Base-by-base conservation (phyloP, 1,284 basidiomycete genomes). In the Fomitopsis schrenkii region DNA sequence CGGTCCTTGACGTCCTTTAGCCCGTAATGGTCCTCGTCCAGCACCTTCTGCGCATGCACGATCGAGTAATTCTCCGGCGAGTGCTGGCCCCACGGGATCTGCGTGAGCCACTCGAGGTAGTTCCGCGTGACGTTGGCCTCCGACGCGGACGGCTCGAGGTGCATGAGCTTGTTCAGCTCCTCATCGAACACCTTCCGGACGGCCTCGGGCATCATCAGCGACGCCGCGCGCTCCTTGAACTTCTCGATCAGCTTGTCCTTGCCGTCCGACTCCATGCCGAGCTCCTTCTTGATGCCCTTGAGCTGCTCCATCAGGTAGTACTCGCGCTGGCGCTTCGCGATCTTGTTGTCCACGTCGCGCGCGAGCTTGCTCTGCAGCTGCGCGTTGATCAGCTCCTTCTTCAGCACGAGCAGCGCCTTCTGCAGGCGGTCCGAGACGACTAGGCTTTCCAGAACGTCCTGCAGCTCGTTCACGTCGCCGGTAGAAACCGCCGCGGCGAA, bases 301-400 rank as follows among this genome's bases (percentile, higher is more conserved):
- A 99, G 85, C 77, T 99, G 97, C 76, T 99, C 97, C 92, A 95
- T 96, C 62, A 99, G 81, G 76, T 97, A 98, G 73, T 97, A 98
- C 79, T 99, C 97, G 62, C 96, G 83, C 74, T 99, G 97, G 15
- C 96, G 84, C 77, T 98, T 98, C 55, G 95, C 95, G 64, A 99
- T 98, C 81, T 98, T 98, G 79, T 80, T 87, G 74, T 99, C 95
- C 26, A 99, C 95, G 69, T 99, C 97, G 45, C 94, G 86, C 14
- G 91, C 90, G 63, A 99, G 93, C 79, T 98, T 98, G 74, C 86
- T 90, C 77, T 98, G 97, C 52, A 98, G 79, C 74, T 98, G 95
- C 0, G 95, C 95, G 70, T 98, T 98, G 77, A 98, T 97, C 41
- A 98, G 84, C 76, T 99, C 97, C 79, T 98, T 98, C 83, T 98